Evolutionary conservation across 2,329 filamentous ascomycete genomes (phyloP).

Genomic region (Colletotrichum chlorophyti): DNA sequence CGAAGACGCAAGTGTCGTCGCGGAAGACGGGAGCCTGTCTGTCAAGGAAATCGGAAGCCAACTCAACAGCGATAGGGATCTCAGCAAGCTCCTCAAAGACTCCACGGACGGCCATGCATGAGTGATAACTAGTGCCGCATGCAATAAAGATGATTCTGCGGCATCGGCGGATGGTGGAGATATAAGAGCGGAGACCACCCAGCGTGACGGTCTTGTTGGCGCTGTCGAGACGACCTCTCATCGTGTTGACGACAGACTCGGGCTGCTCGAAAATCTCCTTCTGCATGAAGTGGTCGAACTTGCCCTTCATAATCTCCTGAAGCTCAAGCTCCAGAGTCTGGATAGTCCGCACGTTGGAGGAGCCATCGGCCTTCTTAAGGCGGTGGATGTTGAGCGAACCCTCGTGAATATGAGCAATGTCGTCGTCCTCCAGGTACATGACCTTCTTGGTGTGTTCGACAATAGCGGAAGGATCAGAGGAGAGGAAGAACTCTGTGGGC

Average conservation of each 20-base stretch:
- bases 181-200: constrained; percentile 94
- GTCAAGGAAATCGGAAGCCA: constrained; percentile 98
- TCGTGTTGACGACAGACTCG: constrained; percentile 98
- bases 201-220: constrained; percentile 95
- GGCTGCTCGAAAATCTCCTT: constrained; percentile 99
- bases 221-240: constrained; percentile 96
- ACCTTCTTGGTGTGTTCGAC: constrained; percentile 99
- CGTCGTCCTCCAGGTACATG: constrained; percentile 98
- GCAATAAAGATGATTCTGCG: constrained; percentile 98
- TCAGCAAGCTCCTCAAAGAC: constrained; percentile 98
- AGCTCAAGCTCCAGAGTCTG: constrained; percentile 99
- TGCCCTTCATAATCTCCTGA: constrained; percentile 99
- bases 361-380: constrained; percentile 94
- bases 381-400: constrained; percentile 99
- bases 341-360: constrained; percentile 95
- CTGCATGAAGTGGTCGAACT: constrained; percentile 99
- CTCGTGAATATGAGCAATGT: constrained; percentile 99
- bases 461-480: constrained; percentile 96
- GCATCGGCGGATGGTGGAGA: constrained; percentile 94
- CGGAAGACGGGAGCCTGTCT: constrained; percentile 97
- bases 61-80: constrained; percentile 95
- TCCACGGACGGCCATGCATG: constrained; percentile 98
- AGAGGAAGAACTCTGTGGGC: constrained; percentile 99
- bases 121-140: constrained; percentile 98
- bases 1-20: constrained; percentile 98